Conservation (phyloP, 2,329 filamentous ascomycete species). For the Ophiosphaerella narmari region DNA sequence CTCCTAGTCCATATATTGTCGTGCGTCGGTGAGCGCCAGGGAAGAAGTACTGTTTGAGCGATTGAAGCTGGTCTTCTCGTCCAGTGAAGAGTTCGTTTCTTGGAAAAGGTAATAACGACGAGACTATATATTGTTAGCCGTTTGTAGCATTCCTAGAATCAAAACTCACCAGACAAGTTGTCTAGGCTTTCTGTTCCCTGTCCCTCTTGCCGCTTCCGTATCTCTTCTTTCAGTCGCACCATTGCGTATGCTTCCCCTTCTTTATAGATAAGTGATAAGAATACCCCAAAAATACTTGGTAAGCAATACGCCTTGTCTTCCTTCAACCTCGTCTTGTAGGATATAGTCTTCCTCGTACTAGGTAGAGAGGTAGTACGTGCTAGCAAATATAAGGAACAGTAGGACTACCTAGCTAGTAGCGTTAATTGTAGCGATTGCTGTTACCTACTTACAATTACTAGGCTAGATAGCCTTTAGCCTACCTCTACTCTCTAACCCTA, state of each 20-base stretch:
- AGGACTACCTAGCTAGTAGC: too few relatives aligned
- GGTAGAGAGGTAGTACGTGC: too few relatives aligned
- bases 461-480: too few relatives aligned
- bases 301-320: constrained; percentile 32
- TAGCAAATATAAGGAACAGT: too few relatives aligned
- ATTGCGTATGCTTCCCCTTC: constrained; percentile 24
- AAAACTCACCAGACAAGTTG: constrained; percentile 1
- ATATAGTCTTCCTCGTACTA: too few relatives aligned
- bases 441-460: too few relatives aligned
- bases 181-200: constrained; percentile 3
- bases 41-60: constrained; percentile 14
- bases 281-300: constrained; percentile 30
- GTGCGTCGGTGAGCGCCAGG: constrained; percentile 11
- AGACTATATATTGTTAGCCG: constrained; percentile 15
- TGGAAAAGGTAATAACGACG: constrained; percentile 14
- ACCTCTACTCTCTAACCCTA: too few relatives aligned
- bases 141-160: background rate
- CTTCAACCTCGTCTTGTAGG: too few relatives aligned
- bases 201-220: constrained; percentile 15
- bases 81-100: constrained; percentile 19
- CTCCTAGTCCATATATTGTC: constrained; percentile 21
- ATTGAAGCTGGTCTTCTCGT: constrained; percentile 16
- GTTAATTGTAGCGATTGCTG: too few relatives aligned
- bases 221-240: constrained; percentile 18
- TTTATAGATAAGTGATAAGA: constrained; percentile 7